phyloP scores from a whole-genome alignment of 768 basidiomycete species.

The Lenzites betulinus region DNA sequence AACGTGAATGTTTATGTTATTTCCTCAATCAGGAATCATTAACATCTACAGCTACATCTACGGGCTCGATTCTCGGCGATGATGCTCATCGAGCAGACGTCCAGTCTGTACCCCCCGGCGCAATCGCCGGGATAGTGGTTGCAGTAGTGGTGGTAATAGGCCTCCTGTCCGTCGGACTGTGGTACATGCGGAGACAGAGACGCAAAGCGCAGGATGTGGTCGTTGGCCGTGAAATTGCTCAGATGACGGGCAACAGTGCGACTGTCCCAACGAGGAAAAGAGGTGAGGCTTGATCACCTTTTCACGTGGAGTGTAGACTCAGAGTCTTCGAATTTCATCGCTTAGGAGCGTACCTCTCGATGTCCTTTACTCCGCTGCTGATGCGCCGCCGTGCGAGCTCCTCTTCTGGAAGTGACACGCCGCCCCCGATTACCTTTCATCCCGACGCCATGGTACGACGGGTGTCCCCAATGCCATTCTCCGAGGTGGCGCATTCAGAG shows the following conservation, averaged over 20 bases:
- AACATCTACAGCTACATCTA: too few species aligned
- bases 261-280: background rate
- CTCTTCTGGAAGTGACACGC: background rate
- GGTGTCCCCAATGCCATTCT: background rate
- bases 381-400: background rate
- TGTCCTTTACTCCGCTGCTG: background rate
- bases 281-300: background rate
- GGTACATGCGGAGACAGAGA: background rate
- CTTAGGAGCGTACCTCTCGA: background rate
- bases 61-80: too few species aligned
- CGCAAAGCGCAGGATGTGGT: background rate
- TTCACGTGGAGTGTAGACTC: too few species aligned
- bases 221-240: too few species aligned
- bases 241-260: background rate
- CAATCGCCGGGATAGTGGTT: background rate
- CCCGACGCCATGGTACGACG: background rate
- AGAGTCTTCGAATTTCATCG: too few species aligned
- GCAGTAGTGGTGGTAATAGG: background rate
- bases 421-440: background rate
- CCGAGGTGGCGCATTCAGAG: background rate
- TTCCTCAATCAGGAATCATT: too few species aligned
- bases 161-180: background rate
- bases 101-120: background rate
- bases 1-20: too few species aligned
- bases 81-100: background rate